Evolutionary conservation across 139 green algal species (phyloP).

Genomic region (Zygnema circumcarinatum): DNA sequence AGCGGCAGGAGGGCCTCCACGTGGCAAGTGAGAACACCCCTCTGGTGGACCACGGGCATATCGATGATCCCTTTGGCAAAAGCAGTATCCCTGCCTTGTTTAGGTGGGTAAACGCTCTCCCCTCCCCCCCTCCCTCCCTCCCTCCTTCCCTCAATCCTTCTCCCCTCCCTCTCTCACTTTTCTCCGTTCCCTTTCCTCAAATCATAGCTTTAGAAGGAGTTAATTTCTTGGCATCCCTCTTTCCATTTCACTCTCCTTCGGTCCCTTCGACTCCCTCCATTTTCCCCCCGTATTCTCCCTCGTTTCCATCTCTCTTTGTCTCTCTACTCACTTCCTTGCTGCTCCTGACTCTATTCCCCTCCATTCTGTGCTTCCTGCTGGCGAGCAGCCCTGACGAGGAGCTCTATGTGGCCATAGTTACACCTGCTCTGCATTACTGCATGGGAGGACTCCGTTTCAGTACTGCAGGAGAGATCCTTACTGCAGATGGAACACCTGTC

Average conservation of each 20-base stretch:
- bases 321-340: too few relatives aligned
- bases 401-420: slow-evolving; percentile 61
- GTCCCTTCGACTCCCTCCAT: too few relatives aligned
- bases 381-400: slow-evolving; percentile 22
- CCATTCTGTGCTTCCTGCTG: too few relatives aligned
- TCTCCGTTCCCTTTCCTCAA: too few relatives aligned
- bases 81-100: slow-evolving; percentile 62
- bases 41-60: slow-evolving; percentile 12
- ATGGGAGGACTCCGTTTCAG: slow-evolving; percentile 67
- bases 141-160: too few relatives aligned
- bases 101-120: slow-evolving; percentile 44
- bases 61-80: slow-evolving; percentile 64
- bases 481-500: slow-evolving; percentile 59
- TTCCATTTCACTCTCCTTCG: too few relatives aligned
- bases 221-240: too few relatives aligned
- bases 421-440: slow-evolving; percentile 65
- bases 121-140: background rate
- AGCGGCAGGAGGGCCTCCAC: background rate
- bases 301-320: too few relatives aligned
- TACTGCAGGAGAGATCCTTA: slow-evolving; percentile 55
- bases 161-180: too few relatives aligned
- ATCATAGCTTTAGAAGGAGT: too few relatives aligned
- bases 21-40: background rate
- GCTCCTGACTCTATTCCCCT: too few relatives aligned
- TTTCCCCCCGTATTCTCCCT: too few relatives aligned